Base-by-base conservation (phyloP, 306 rosid genomes). In the Calophaca sinica region DNA sequence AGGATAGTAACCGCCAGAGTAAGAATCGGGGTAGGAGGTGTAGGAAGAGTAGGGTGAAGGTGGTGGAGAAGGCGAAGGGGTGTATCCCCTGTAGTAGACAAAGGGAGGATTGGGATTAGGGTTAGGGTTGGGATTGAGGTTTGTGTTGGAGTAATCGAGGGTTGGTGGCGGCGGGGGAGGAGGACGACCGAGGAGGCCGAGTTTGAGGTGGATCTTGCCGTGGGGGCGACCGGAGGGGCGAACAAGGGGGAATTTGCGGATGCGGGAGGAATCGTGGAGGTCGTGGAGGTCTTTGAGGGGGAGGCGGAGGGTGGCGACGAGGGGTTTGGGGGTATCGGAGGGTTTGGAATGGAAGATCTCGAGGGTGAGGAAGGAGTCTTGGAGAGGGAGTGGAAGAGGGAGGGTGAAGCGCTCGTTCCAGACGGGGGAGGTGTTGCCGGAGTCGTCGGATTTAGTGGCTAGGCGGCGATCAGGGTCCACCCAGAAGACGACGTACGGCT, bases 351-450 rank as follows among this genome's bases (percentile, higher is more conserved):
- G 98, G 86, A 92, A 92, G 78, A 92, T 85, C 68, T 92, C 96
- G 20, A 92, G 88, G 74, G 92, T 86, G 78, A 92, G 96, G 84
- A 74, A 76, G 45, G 94, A 81, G 5, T 90, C 87, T 39, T 74
- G 79, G 70, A 87, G 83, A 3, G 89, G 62, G 4, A 63, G 73
- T 4, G 84, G 10, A 76, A 92, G 87, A 0, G 97, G 89, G 58
- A 92, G 86, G 13, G 94, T 73, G 85, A 92, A 92, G 2, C 92
- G 92, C 77, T 92, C 98, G 88, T 92, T 92, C 96, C 98, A 92
- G 63, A 90, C 86, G 2, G 98, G 98, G 44, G 66, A 60, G 41
- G 89, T 90, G 3, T 82, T 81, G 5, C 98, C 96, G 15, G 92
- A 83, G 44, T 92, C 98, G 77, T 92, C 98, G 32, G 98, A 87